Percentiles rank a stretch among this genome's conserved stretches.
phyloP scores from a whole-genome alignment of 2,329 filamentous ascomycete species.

The Rachicladosporium sp. region DNA sequence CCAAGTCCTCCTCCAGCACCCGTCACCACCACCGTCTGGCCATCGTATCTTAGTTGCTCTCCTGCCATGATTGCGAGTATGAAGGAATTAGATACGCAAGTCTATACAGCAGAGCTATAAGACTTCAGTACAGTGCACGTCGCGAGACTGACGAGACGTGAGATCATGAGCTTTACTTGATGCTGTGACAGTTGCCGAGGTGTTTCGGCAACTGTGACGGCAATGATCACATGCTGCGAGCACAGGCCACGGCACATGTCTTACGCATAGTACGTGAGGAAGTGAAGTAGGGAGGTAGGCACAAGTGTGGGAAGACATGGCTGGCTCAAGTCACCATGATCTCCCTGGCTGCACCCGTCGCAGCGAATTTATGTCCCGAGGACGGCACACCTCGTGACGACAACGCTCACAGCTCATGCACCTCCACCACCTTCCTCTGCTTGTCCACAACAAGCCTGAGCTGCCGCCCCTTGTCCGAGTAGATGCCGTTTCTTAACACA shows the following conservation, averaged over 20 bases:
- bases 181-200: neutral
- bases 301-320: too few relatives aligned
- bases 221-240: too few relatives aligned
- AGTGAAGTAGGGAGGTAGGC: too few relatives aligned
- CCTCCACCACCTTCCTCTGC: constrained; percentile 30
- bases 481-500: constrained; percentile 37
- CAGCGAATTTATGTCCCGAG: neutral
- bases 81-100: too few relatives aligned
- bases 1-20: constrained; percentile 70
- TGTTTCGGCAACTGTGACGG: neutral
- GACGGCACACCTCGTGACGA: neutral
- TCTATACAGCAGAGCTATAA: too few relatives aligned
- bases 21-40: constrained; percentile 79
- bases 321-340: too few relatives aligned
- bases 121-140: too few relatives aligned
- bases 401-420: constrained; percentile 9
- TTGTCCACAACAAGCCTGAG: constrained; percentile 38
- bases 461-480: constrained; percentile 34
- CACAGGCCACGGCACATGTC: too few relatives aligned
- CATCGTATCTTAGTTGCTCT: constrained; percentile 66
- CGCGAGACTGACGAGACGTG: too few relatives aligned
- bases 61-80: constrained; percentile 36
- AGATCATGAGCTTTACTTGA: neutral
- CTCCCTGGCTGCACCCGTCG: neutral
- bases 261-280: too few relatives aligned